Evolutionary conservation across 495 filamentous ascomycete genomes (phyloP).

Genomic region (Neurospora sp.): DNA sequence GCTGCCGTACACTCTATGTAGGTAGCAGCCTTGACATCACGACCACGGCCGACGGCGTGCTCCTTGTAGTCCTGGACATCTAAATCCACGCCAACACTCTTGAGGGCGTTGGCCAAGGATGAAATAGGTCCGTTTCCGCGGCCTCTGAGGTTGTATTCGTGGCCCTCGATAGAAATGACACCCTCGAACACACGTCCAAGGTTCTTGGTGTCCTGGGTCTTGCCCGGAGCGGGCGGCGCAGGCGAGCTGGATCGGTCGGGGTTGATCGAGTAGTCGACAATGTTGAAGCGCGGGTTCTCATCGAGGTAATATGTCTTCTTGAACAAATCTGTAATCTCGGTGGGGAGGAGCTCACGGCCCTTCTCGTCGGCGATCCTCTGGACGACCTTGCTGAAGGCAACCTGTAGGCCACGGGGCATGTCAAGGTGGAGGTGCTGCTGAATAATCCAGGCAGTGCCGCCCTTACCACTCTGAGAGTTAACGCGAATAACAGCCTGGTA

Average conservation of each 20-base stretch:
- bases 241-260: constrained; percentile 75
- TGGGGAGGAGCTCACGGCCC: constrained; percentile 71
- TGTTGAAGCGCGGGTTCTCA: constrained; percentile 68
- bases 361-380: constrained; percentile 66
- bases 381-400: constrained; percentile 83
- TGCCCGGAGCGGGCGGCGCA: constrained; percentile 55
- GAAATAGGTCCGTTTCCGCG: constrained; percentile 86
- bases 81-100: constrained; percentile 73
- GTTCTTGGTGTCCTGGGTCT: constrained; percentile 63
- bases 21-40: constrained; percentile 79
- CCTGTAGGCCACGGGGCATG: constrained; percentile 83
- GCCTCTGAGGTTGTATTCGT: constrained; percentile 68
- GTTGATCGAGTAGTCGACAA: constrained; percentile 88
- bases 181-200: constrained; percentile 79
- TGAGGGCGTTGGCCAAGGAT: constrained; percentile 73
- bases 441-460: constrained; percentile 91
- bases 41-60: constrained; percentile 75
- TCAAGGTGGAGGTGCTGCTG: constrained; percentile 81
- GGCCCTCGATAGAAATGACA: constrained; percentile 72
- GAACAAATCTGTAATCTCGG: constrained; percentile 81
- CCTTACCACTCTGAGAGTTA: constrained; percentile 94
- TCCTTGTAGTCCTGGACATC: constrained; percentile 96
- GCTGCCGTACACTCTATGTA: constrained; percentile 83
- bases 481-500: constrained; percentile 98
- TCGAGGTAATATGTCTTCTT: constrained; percentile 77